Conservation (phyloP, 306 rosid genomes). For the Cucurbita maxima region DNA sequence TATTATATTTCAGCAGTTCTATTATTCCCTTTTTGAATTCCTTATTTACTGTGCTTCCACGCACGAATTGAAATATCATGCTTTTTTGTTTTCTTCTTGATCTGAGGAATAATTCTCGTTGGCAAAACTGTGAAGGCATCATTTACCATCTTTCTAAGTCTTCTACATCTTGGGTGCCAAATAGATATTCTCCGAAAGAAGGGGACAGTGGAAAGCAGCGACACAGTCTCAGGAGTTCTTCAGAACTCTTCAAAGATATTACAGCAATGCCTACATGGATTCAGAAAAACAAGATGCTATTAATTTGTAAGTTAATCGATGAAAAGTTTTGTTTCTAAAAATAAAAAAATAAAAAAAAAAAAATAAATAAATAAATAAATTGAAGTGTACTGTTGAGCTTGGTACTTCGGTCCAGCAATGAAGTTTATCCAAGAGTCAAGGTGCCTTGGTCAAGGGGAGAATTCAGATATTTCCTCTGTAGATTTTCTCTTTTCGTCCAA, state of each 20-base stretch:
- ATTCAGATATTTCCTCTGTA: constrained; percentile 1
- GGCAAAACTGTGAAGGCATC: neutral
- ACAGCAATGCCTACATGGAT: constrained; percentile 86
- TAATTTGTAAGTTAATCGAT: constrained; percentile 42
- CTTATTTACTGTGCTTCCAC: neutral
- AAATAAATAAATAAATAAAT: neutral
- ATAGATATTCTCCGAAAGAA: constrained; percentile 85
- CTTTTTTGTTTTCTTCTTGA: neutral
- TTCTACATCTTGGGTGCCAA: constrained; percentile 8
- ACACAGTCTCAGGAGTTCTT: constrained; percentile 89
- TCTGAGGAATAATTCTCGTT: neutral
- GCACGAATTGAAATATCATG: neutral
- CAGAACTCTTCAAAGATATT: constrained; percentile 85
- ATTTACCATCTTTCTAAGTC: neutral
- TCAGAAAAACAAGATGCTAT: constrained; percentile 76
- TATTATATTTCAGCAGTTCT: neutral
- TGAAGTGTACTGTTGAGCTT: neutral
- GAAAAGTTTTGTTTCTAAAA: too few species aligned
- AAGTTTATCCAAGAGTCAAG: neutral
- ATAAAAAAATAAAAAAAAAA: too few species aligned
- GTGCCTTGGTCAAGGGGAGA: neutral
- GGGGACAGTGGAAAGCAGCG: constrained; percentile 98
- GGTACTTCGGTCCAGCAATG: neutral
- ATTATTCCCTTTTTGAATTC: neutral
- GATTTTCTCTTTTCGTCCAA: neutral